Conservation (phyloP, 23 red algal species). For the Chondrus crispus region DNA sequence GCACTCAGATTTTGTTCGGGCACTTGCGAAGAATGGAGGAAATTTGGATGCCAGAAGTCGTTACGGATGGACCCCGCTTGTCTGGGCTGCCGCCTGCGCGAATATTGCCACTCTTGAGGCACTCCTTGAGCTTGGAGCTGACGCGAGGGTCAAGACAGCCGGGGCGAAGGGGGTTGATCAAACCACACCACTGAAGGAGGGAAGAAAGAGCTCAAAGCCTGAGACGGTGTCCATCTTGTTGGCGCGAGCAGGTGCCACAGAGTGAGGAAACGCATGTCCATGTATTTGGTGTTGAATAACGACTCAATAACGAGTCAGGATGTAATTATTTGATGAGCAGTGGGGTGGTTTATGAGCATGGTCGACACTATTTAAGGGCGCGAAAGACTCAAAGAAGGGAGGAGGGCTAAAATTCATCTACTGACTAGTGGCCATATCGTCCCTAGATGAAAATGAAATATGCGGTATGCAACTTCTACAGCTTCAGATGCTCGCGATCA, state of each 20-base stretch:
- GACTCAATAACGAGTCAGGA: too few species aligned
- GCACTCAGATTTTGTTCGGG: slow-evolving; percentile 17
- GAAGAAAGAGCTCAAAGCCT: background rate
- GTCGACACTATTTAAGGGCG: too few species aligned
- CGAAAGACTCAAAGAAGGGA: too few species aligned
- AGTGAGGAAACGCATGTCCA: too few species aligned
- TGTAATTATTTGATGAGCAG: too few species aligned
- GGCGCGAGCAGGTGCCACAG: slow-evolving; percentile 16
- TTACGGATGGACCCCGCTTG: slow-evolving; percentile 44
- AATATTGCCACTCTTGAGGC: background rate
- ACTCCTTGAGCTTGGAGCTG: slow-evolving; percentile 18
- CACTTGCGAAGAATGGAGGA: background rate
- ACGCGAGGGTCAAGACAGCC: background rate
- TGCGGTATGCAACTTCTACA: too few species aligned
- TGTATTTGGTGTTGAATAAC: too few species aligned
- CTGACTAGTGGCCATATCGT: too few species aligned
- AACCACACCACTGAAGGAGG: slow-evolving; percentile 46
- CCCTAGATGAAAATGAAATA: too few species aligned
- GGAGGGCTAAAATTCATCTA: too few species aligned
- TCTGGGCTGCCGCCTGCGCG: slow-evolving; percentile 53
- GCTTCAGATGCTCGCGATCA: slow-evolving; percentile 22
- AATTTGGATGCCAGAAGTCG: slow-evolving; percentile 13
- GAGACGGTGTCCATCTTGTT: slow-evolving; percentile 11
- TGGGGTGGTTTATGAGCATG: too few species aligned
- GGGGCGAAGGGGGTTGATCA: background rate